Evolutionary conservation across 306 rosid genomes (phyloP).

Genomic region (Acacia crassicarpa): DNA sequence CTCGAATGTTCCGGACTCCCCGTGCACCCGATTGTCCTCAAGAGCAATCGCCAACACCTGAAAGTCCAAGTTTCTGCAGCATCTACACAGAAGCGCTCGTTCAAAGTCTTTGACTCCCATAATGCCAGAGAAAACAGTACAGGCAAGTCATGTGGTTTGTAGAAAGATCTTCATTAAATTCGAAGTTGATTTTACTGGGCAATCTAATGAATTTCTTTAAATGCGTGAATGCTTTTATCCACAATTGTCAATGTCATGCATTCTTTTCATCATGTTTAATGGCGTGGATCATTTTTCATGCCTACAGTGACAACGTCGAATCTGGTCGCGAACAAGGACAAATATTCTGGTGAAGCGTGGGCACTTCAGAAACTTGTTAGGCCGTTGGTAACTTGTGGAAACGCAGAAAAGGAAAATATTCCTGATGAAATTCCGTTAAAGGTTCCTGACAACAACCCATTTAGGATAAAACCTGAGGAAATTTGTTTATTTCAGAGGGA

Average conservation of each 20-base stretch:
- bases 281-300: background rate
- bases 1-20: slow-evolving; percentile 35
- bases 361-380: slow-evolving; percentile 61
- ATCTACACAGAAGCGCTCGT: slow-evolving; percentile 42
- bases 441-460: slow-evolving; percentile 83
- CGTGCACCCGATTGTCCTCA: slow-evolving; percentile 32
- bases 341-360: slow-evolving; percentile 44
- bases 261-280: background rate
- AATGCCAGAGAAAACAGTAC: slow-evolving; percentile 39
- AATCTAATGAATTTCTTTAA: background rate
- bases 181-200: background rate
- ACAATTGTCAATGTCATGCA: background rate
- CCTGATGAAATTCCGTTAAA: slow-evolving; percentile 31
- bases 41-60: slow-evolving; percentile 29
- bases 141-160: slow-evolving; percentile 50
- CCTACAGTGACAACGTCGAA: slow-evolving; percentile 46
- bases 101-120: slow-evolving; percentile 49
- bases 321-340: slow-evolving; percentile 31
- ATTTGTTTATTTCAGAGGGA: slow-evolving; percentile 26
- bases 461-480: slow-evolving; percentile 58
- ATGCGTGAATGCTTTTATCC: slow-evolving; percentile 4
- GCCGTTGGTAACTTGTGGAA: slow-evolving; percentile 42
- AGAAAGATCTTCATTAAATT: background rate
- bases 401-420: slow-evolving; percentile 15
- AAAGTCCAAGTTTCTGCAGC: slow-evolving; percentile 42